Evolutionary conservation across 2,329 filamentous ascomycete genomes (phyloP), one percentile per base, ranked within the genome.

Genomic region (Fusarium nelsonii): DNA sequence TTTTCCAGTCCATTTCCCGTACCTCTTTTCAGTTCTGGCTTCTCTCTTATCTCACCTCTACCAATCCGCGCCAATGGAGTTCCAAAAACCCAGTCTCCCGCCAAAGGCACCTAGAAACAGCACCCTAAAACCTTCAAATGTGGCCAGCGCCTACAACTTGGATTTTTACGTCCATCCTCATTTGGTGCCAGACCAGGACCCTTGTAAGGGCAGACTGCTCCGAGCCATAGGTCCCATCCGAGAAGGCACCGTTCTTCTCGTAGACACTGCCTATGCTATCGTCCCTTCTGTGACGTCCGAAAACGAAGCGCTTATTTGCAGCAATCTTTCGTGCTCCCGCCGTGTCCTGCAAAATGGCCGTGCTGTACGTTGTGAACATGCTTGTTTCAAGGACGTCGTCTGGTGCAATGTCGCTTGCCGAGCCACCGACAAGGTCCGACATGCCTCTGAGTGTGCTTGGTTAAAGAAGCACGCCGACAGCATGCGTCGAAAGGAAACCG

Each of bases 401-500:
- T 76, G 75, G 75, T 76, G 75, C 52, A 68, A 68, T 41, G 44
- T 65, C 18, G 55, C 55, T 15, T 76, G 75, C 36, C 72, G 57
- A 48, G 49, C 48, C 3, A 58, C 56, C 3, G 74, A 76, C 32
- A 53, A 57, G 4, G 23, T 26, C 30, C 70, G 74, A 18, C 75
- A 76, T 61, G 66, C 67, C 2, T 74, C 60, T 49, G 75, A 76
- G 59, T 76, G 75, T 41, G 30, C 48, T 18, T 76, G 75, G 75
- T 26, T 76, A 3, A 74, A 64, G 51, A 45, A 58, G 15, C 48
- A 70, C 12, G 72, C 56, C 23, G 56, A 63, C 4, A 28, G 6
- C 3, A 62, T 74, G 16, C 73, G 69, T 1, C 49, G 40, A 1
- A 30, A 65, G 20, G 74, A 76, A 20, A 49, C 56, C 10, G 58